These are phyloP conservation scores for Monosporozyma aerobia DNA, from an alignment of 805 yeast genomes.

Conservation along the genomic window DNA sequence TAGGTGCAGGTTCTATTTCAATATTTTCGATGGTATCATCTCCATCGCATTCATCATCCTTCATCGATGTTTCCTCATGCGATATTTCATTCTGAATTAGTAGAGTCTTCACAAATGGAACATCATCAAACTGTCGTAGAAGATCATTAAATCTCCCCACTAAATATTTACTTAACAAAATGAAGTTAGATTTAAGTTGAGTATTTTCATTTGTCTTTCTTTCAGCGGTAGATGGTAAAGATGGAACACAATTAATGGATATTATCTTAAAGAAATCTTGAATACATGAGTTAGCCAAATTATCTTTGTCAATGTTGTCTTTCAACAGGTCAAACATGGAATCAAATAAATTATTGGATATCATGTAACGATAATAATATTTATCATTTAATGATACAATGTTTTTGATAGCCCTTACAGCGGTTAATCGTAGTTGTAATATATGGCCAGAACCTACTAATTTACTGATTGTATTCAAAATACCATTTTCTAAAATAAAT, in stretches of 20 bases:
- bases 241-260: constrained; percentile 15
- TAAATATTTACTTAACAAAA: constrained; percentile 24
- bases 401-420: constrained; percentile 58
- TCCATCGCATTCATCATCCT: not conserved
- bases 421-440: constrained; percentile 54
- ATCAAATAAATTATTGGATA: constrained; percentile 44
- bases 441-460: constrained; percentile 34
- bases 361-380: constrained; percentile 45
- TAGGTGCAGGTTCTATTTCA: not conserved
- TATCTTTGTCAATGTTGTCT: constrained; percentile 42
- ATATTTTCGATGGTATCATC: not conserved
- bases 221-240: not conserved
- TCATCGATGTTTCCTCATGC: not conserved
- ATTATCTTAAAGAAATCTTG: constrained; percentile 54
- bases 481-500: constrained; percentile 51
- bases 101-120: constrained; percentile 23
- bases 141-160: constrained; percentile 23
- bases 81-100: not conserved
- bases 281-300: constrained; percentile 65
- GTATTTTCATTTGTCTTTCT: not conserved
- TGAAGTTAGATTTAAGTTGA: constrained; percentile 16
- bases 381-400: constrained; percentile 56
- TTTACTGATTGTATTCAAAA: constrained; percentile 46
- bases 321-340: constrained; percentile 42
- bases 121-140: constrained; percentile 26